Percentiles rank a stretch among this genome's conserved stretches.
phyloP scores from a whole-genome alignment of 139 green algal species.

The Coccomyxa sp. region DNA sequence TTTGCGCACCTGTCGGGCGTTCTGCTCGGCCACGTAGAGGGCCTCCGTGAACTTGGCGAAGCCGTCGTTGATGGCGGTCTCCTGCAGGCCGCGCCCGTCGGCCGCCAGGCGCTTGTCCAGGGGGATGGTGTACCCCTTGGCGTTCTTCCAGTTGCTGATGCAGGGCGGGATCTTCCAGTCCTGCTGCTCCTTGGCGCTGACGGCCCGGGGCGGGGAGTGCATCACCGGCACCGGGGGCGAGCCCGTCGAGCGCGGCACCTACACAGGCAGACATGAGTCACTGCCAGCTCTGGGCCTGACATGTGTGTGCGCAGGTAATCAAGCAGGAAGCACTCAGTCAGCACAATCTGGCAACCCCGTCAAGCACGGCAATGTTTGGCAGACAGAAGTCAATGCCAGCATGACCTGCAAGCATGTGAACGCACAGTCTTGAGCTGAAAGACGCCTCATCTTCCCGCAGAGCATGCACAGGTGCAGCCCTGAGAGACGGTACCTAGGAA shows the following conservation, averaged over 20 bases:
- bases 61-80: slow-evolving; percentile 91
- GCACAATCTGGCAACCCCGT: no score
- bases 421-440: no score
- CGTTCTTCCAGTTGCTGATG: slow-evolving; percentile 98
- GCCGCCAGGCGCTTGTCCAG: slow-evolving; percentile 98
- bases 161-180: slow-evolving; percentile 99
- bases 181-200: slow-evolving; percentile 86
- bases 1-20: slow-evolving; percentile 60
- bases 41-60: slow-evolving; percentile 84
- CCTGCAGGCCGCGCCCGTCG: slow-evolving; percentile 93
- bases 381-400: no score
- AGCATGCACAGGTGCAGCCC: no score
- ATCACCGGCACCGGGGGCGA: slow-evolving; percentile 94
- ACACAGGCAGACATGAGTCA: neutral
- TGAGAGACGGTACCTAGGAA: no score
- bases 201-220: slow-evolving; percentile 87
- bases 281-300: no score
- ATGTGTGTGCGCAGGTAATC: no score
- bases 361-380: no score
- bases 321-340: no score
- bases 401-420: no score
- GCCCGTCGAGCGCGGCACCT: slow-evolving; percentile 74
- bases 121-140: slow-evolving; percentile 96
- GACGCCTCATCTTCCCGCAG: no score
- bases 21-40: slow-evolving; percentile 93